These are phyloP conservation scores for Parietichytrium sp. DNA, from an alignment of 108 stramenopile species.

Conservation along the genomic window DNA sequence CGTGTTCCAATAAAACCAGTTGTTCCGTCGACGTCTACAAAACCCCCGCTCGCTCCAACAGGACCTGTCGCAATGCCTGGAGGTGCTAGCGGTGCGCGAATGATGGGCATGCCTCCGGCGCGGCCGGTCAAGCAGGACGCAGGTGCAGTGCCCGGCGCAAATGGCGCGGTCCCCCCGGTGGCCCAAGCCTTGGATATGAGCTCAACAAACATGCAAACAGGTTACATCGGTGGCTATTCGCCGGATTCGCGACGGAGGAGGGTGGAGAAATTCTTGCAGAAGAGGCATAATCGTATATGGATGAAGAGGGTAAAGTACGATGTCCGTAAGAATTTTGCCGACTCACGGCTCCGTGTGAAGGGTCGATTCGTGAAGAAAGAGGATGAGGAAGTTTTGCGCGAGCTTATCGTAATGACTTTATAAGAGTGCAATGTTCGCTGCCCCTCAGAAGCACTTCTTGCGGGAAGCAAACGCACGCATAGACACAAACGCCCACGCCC, in stretches of 20 bases:
- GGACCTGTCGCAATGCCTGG: no score
- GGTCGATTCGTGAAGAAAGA: conserved; percentile 98
- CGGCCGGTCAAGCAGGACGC: conserved; percentile 40
- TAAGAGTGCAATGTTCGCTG: no score
- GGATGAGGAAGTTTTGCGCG: conserved; percentile 79
- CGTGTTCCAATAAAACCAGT: no score
- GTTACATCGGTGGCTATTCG: conserved; percentile 93
- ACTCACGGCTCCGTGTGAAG: conserved; percentile 89
- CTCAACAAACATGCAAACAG: conserved; percentile 45
- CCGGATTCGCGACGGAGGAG: conserved; percentile 82
- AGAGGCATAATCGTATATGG: conserved; percentile 90
- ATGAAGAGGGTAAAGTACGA: conserved; percentile 96
- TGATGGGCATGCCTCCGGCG: conserved; percentile 41
- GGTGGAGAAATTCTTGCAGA: conserved; percentile 83
- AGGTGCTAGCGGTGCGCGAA: no score
- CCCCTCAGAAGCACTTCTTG: no score
- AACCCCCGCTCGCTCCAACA: no score
- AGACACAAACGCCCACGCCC: no score
- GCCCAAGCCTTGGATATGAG: not conserved
- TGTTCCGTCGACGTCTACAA: no score
- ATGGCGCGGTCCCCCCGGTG: conserved; percentile 24
- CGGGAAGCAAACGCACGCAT: no score
- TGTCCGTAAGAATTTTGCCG: conserved; percentile 97
- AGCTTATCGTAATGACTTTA: conserved; percentile 39
- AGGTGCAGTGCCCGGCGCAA: conserved; percentile 33